Conservation (phyloP, 106 monocot species). For the Apostasia ramifera region DNA sequence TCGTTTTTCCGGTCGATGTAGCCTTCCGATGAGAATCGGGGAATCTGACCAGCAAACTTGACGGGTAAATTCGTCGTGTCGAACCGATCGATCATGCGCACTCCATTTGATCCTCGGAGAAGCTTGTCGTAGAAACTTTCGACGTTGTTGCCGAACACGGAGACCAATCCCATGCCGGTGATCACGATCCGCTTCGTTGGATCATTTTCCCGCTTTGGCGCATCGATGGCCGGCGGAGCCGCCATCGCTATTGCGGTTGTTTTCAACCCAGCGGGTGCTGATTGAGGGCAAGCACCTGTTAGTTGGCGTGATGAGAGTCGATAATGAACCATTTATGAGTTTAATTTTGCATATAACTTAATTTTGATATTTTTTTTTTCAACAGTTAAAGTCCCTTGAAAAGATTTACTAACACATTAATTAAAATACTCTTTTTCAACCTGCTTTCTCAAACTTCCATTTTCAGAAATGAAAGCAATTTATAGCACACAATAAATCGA, state of each 20-base stretch:
- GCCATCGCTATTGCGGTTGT: neutral
- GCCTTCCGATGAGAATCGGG: slow-evolving; percentile 11
- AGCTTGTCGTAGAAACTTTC: slow-evolving; percentile 27
- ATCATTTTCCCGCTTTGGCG: slow-evolving; percentile 30
- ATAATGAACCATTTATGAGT: too few relatives aligned
- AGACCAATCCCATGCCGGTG: slow-evolving; percentile 32
- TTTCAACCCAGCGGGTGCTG: too few relatives aligned
- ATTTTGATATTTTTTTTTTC: too few relatives aligned
- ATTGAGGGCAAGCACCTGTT: too few relatives aligned
- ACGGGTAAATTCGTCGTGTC: slow-evolving; percentile 18
- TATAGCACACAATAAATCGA: too few relatives aligned
- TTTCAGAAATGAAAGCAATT: too few relatives aligned
- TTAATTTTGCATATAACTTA: too few relatives aligned
- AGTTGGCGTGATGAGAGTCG: too few relatives aligned
- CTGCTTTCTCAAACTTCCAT: too few relatives aligned
- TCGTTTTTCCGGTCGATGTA: slow-evolving; percentile 15
- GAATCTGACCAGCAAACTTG: slow-evolving; percentile 24
- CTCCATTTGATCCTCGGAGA: slow-evolving; percentile 27
- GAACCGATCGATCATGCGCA: slow-evolving; percentile 26
- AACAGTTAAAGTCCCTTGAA: too few relatives aligned
- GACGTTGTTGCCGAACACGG: slow-evolving; percentile 30
- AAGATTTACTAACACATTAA: too few relatives aligned
- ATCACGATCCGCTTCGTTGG: slow-evolving; percentile 33
- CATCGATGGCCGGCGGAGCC: neutral
- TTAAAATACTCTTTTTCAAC: too few relatives aligned